These are phyloP conservation scores for Eucalyptus fibrosa DNA, from an alignment of 345 rosid genomes.

Conservation along the genomic window DNA sequence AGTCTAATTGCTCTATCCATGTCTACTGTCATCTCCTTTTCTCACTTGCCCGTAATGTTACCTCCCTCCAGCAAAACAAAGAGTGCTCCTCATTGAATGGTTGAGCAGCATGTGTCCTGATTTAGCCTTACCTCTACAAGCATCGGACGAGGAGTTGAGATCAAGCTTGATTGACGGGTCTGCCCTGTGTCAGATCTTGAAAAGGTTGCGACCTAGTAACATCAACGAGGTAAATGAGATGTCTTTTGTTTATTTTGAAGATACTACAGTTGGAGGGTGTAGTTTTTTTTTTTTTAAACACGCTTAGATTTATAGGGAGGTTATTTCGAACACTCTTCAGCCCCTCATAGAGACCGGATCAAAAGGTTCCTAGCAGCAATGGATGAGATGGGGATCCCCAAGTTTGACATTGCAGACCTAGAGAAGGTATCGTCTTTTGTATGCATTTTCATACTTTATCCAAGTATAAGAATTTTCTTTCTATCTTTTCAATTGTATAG, in stretches of 20 bases:
- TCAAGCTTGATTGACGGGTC: constrained; percentile 27
- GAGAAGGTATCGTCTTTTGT: constrained; percentile 47
- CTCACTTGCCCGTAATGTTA: not conserved
- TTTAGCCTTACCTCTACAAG: constrained; percentile 18
- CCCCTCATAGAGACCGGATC: constrained; percentile 27
- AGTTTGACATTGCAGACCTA: constrained; percentile 53
- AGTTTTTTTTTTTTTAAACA: not conserved
- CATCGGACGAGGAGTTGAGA: constrained; percentile 42
- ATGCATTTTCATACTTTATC: not conserved
- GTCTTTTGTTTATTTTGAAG: not conserved
- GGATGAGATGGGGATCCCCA: constrained; percentile 59
- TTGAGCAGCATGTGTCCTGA: constrained; percentile 21
- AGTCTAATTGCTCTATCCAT: not conserved
- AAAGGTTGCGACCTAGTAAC: constrained; percentile 35
- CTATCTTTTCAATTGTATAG: not conserved
- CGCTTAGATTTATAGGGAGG: constrained; percentile 22
- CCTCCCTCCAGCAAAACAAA: constrained; percentile 20
- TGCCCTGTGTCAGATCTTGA: constrained; percentile 24
- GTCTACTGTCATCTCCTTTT: not conserved
- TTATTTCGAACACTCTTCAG: constrained; percentile 11
- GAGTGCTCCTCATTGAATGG: constrained; percentile 32
- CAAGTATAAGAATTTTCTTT: not conserved
- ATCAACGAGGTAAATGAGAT: not conserved
- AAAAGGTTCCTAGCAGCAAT: constrained; percentile 41
- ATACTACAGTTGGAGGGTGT: not conserved